Conservation (phyloP, 75 land plant genomes). For the Sequoiadendron giganteum region DNA sequence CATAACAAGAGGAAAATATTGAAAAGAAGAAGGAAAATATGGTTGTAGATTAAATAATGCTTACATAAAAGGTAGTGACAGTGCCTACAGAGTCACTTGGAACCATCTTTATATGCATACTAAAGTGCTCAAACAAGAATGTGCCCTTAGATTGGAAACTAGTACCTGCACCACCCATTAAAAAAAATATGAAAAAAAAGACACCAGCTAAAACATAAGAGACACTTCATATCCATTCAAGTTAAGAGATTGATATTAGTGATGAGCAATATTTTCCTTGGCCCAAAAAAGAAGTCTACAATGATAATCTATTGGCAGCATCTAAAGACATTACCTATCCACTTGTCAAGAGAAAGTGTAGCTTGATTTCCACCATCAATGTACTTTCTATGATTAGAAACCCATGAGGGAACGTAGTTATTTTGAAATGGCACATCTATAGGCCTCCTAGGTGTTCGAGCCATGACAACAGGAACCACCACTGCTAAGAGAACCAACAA, state of each 20-base stretch:
- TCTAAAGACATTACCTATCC: constrained; percentile 14
- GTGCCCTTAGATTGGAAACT: constrained; percentile 42
- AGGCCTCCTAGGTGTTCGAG: constrained; percentile 4
- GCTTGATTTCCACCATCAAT: constrained; percentile 25
- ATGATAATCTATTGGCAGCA: not conserved
- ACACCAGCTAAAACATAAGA: not conserved
- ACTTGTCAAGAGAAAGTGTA: constrained; percentile 20
- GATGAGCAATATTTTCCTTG: not conserved
- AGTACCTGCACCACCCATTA: constrained; percentile 23
- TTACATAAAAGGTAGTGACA: constrained; percentile 62
- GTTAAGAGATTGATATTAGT: not conserved
- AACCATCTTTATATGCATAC: constrained; percentile 46
- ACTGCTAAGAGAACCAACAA: not conserved
- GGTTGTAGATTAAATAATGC: not conserved
- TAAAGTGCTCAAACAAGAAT: constrained; percentile 45
- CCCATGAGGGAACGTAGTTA: constrained; percentile 28
- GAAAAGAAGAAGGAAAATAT: no score
- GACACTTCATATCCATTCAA: not conserved
- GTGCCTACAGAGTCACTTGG: constrained; percentile 38
- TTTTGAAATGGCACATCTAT: constrained; percentile 19
- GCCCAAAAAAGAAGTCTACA: not conserved
- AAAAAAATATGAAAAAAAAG: not conserved
- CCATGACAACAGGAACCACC: not conserved
- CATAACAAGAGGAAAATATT: not conserved
- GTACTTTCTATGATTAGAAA: constrained; percentile 24